These are phyloP conservation scores for Skeletonema grethae DNA, from an alignment of 108 stramenopile genomes.

Conservation along the genomic window DNA sequence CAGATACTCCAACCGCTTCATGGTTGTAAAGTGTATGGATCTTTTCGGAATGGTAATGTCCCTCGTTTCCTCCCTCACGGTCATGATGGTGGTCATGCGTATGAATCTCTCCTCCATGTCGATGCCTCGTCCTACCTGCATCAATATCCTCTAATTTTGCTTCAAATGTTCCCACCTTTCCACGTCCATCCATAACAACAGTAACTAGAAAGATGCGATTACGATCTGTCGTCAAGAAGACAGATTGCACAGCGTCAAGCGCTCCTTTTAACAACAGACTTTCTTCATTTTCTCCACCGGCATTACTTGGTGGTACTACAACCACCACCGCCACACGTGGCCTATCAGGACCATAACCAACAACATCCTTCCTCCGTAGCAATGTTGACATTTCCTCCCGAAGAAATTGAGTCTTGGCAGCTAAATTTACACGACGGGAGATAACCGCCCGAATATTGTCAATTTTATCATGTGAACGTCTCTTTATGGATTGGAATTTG, in stretches of 20 bases:
- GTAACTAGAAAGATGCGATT: constrained; percentile 76
- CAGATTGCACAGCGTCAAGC: constrained; percentile 20
- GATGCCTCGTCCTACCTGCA: constrained; percentile 25
- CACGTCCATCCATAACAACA: constrained; percentile 59
- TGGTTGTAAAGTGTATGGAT: constrained; percentile 62
- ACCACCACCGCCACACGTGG: constrained; percentile 74
- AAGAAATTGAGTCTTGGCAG: constrained; percentile 10
- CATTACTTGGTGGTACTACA: constrained; percentile 36
- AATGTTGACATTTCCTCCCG: constrained; percentile 17
- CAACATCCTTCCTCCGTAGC: constrained; percentile 69
- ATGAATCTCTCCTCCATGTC: constrained; percentile 29
- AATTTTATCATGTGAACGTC: constrained; percentile 15
- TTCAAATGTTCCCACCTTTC: constrained; percentile 10
- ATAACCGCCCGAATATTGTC: constrained; percentile 8
- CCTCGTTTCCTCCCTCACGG: neutral
- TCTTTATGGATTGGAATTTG: neutral
- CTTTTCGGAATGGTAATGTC: constrained; percentile 57
- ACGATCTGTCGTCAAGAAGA: constrained; percentile 57
- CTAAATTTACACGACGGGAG: constrained; percentile 3
- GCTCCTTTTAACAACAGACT: constrained; percentile 5
- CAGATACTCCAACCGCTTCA: constrained; percentile 45
- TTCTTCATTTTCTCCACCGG: neutral
- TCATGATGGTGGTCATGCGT: constrained; percentile 18
- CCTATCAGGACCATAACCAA: constrained; percentile 81
- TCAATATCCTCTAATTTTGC: constrained; percentile 27